A percentile compares a stretch with the other conserved stretches of the same genome.
phyloP scores from a whole-genome alignment of 2,329 filamentous ascomycete species.

The Fusarium secorum region DNA sequence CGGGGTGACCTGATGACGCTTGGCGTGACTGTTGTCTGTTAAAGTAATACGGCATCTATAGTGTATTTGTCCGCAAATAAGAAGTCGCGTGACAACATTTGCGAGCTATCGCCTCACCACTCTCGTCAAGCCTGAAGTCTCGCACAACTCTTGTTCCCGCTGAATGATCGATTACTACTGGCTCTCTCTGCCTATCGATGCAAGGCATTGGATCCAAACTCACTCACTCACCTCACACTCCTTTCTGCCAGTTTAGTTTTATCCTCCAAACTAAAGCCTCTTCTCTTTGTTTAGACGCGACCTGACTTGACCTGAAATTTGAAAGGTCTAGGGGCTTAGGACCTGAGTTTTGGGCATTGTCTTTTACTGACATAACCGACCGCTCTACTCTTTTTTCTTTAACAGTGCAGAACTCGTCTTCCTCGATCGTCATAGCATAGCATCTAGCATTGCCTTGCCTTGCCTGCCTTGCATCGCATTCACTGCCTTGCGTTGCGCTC shows the following conservation, averaged over 20 bases:
- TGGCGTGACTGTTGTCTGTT: conserved; percentile 7
- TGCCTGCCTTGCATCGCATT: conserved; percentile 19
- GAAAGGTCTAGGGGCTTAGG: conserved; percentile 20
- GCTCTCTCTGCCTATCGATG: conserved; percentile 23
- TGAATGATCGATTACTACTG: conserved; percentile 33
- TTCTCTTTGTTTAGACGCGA: conserved; percentile 29
- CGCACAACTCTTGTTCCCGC: conserved; percentile 31
- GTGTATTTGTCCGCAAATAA: rapidly evolving
- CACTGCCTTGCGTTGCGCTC: conserved; percentile 15
- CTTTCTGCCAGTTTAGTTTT: conserved; percentile 29
- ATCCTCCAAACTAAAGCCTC: conserved; percentile 10
- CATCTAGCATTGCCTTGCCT: conserved; percentile 1
- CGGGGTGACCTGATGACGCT: conserved; percentile 42
- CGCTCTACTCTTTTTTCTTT: conserved; percentile 32
- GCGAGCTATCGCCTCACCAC: conserved; percentile 24
- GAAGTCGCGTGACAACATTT: background rate
- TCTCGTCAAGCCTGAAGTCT: conserved; percentile 8
- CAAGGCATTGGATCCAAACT: conserved; percentile 21
- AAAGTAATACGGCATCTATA: background rate
- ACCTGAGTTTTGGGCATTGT: conserved; percentile 33
- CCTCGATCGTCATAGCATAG: conserved; percentile 28
- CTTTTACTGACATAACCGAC: conserved; percentile 39
- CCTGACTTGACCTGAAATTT: conserved; percentile 11
- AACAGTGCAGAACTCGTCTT: conserved; percentile 22
- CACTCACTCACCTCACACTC: conserved; percentile 22